Percentiles rank a stretch among this genome's conserved stretches.
These are phyloP conservation scores for Adansonia rubrostipa DNA, from an alignment of 441 rosid genomes.

Conservation along the genomic window DNA sequence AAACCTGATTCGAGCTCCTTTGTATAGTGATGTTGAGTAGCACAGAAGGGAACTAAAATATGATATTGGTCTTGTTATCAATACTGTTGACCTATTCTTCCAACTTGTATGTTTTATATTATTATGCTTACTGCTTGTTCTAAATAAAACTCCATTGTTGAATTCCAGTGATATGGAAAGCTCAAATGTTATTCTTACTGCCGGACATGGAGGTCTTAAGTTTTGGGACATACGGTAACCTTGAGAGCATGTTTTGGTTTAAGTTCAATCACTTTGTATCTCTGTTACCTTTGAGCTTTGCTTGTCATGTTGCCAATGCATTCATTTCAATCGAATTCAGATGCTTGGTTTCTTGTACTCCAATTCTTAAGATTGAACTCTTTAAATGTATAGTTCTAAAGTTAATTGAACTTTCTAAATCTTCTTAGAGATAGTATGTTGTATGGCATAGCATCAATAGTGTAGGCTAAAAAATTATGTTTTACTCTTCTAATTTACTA, in stretches of 20 bases:
- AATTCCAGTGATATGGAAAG: conserved; percentile 66
- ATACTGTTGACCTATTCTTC: not conserved
- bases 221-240: conserved; percentile 91
- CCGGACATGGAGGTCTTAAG: conserved; percentile 85
- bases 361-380: not conserved
- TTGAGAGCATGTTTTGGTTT: conserved; percentile 22
- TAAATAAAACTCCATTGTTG: conserved; percentile 27
- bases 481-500: not conserved
- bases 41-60: not conserved
- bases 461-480: not conserved
- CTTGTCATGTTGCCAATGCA: not conserved
- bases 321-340: conserved; percentile 14
- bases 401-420: not conserved
- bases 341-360: conserved; percentile 12
- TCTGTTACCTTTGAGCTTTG: conserved; percentile 15
- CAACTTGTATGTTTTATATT: not conserved
- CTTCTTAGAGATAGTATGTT: not conserved
- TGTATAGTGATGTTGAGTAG: not conserved
- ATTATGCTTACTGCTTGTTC: conserved; percentile 20
- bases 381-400: not conserved
- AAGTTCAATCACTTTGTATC: conserved; percentile 5
- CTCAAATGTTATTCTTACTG: conserved; percentile 70
- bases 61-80: not conserved
- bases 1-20: not conserved
- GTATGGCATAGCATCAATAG: not conserved